These are phyloP conservation scores for Fonsecaea monophora DNA, from an alignment of 2,329 filamentous ascomycete genomes.

Conservation along the genomic window DNA sequence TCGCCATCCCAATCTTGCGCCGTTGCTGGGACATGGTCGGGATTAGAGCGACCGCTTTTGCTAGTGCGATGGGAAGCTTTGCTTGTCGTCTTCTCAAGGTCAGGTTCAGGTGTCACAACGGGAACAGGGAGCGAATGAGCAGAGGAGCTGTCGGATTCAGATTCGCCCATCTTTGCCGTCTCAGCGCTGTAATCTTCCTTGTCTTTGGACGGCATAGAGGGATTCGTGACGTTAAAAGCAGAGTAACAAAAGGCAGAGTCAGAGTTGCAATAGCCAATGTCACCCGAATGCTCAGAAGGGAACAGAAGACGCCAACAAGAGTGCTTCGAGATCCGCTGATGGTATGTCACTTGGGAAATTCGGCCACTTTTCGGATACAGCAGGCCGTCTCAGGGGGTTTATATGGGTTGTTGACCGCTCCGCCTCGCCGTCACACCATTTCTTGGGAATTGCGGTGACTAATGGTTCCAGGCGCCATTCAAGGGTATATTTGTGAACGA, in stretches of 20 bases:
- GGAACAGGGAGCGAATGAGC: slow-evolving; percentile 19
- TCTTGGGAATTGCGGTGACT: background rate
- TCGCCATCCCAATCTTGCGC: slow-evolving; percentile 63
- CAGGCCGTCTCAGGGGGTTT: background rate
- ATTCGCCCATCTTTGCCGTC: slow-evolving; percentile 24
- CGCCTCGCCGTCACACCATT: slow-evolving; percentile 3
- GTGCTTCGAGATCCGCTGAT: background rate
- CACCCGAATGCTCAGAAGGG: background rate
- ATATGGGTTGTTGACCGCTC: background rate
- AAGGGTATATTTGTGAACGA: background rate
- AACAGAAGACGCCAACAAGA: background rate
- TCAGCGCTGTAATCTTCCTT: background rate
- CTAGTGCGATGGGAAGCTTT: slow-evolving; percentile 20
- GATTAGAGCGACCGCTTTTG: slow-evolving; percentile 17
- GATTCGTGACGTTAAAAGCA: slow-evolving; percentile 2
- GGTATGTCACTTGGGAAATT: background rate
- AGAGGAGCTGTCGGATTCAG: slow-evolving; percentile 24
- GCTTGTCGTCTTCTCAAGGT: slow-evolving; percentile 33
- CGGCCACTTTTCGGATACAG: slow-evolving; percentile 4
- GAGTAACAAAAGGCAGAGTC: background rate
- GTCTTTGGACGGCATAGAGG: slow-evolving; percentile 20
- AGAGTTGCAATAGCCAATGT: background rate
- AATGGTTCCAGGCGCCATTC: background rate
- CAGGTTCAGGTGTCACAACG: slow-evolving; percentile 13
- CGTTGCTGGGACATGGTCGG: slow-evolving; percentile 21